Percentiles rank a stretch among this genome's conserved stretches.
Evolutionary conservation across 306 rosid species (phyloP).

Genomic region (Glycine soja): DNA sequence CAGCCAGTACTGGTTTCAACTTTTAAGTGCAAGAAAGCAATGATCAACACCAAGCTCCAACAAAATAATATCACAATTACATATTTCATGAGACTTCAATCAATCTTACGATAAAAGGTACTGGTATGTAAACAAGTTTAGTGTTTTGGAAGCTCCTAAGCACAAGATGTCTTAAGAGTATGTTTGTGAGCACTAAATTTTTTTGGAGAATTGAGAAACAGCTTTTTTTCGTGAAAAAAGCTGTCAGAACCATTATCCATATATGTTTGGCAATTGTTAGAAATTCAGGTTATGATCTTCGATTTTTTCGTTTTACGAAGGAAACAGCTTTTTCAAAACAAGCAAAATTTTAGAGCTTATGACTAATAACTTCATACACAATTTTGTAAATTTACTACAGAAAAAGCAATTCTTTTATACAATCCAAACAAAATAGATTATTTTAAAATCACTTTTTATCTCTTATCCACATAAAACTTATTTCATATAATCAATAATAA

Average conservation of each 20-base stretch:
- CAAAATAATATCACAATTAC: conserved; percentile 22
- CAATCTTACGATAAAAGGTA: conserved; percentile 27
- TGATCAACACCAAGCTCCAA: conserved; percentile 30
- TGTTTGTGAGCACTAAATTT: not conserved
- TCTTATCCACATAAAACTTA: not conserved
- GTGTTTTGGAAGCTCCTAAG: conserved; percentile 19
- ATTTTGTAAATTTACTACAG: not conserved
- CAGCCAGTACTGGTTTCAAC: not conserved
- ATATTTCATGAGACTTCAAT: conserved; percentile 35
- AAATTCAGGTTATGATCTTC: not conserved
- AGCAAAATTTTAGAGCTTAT: not conserved
- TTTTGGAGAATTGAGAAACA: too few species aligned
- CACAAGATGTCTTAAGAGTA: not conserved
- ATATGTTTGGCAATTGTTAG: not conserved
- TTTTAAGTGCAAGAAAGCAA: conserved; percentile 20
- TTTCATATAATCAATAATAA: not conserved
- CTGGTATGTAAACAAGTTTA: not conserved
- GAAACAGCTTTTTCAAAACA: not conserved
- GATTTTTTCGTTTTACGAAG: not conserved
- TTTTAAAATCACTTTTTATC: not conserved
- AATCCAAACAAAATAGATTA: not conserved
- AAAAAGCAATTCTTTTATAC: not conserved
- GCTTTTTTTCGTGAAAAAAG: not conserved
- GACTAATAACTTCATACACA: not conserved
- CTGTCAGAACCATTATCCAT: too few species aligned